Conservation (phyloP, 305 asterid genomes). For the Fraxinus platypoda region DNA sequence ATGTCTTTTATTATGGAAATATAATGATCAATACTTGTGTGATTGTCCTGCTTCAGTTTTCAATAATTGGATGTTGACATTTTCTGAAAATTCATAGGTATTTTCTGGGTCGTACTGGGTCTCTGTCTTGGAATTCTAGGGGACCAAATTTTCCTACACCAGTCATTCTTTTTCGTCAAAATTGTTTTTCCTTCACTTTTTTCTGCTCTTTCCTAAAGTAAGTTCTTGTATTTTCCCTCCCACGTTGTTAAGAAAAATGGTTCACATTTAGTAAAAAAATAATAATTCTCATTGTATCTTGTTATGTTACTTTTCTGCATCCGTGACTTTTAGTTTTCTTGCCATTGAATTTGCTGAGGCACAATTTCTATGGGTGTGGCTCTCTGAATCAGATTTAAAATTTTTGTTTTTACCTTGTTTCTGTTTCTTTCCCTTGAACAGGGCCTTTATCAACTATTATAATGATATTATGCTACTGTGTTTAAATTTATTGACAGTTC, state of each 20-base stretch:
- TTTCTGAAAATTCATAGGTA: constrained; percentile 5
- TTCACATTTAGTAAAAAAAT: too few species aligned
- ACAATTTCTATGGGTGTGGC: not conserved
- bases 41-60: constrained; percentile 11
- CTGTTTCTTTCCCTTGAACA: not conserved
- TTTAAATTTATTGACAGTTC: not conserved
- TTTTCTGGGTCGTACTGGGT: constrained; percentile 1
- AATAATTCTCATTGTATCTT: not conserved
- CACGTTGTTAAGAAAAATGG: not conserved
- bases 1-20: not conserved
- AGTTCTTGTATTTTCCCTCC: not conserved
- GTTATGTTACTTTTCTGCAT: not conserved
- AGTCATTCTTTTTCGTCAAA: not conserved
- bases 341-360: not conserved
- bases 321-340: not conserved
- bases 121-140: constrained; percentile 12
- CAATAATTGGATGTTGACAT: constrained; percentile 3
- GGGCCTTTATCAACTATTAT: not conserved
- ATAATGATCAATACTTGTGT: not conserved
- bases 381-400: not conserved
- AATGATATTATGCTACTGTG: not conserved
- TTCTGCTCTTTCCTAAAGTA: constrained; percentile 8
- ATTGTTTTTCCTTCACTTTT: not conserved
- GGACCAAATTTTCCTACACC: constrained; percentile 18
- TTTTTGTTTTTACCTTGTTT: too few species aligned